A percentile compares a stretch with the other conserved stretches of the same genome.
phyloP scores from a whole-genome alignment of 2,329 filamentous ascomycete species.

The Diaporthe eres region DNA sequence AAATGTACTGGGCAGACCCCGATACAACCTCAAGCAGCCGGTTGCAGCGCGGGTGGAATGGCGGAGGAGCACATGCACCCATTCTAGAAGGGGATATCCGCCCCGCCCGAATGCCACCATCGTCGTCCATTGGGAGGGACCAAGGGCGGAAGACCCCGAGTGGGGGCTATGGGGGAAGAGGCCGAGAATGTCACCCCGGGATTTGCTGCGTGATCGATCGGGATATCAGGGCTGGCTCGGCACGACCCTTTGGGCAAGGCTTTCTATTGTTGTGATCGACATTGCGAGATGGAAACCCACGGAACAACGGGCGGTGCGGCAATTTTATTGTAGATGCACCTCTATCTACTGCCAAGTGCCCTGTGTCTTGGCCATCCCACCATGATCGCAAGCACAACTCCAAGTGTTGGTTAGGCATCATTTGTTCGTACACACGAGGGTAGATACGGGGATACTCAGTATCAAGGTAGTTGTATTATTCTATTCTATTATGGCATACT shows the following conservation, averaged over 20 bases:
- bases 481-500: too few species aligned
- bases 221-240: slow-evolving; percentile 1
- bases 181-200: not conserved
- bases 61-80: not conserved
- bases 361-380: too few species aligned
- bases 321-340: too few species aligned
- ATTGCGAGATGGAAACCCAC: not conserved
- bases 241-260: not conserved
- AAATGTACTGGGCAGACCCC: not conserved
- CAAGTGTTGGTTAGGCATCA: too few species aligned
- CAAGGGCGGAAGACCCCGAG: not conserved
- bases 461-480: too few species aligned
- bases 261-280: not conserved
- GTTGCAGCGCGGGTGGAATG: not conserved
- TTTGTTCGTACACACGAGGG: too few species aligned
- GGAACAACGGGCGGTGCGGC: too few species aligned
- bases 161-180: not conserved
- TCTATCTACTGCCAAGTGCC: too few species aligned
- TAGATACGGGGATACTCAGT: too few species aligned
- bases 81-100: not conserved
- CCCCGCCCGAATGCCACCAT: not conserved
- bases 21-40: not conserved
- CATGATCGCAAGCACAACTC: too few species aligned
- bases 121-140: not conserved
- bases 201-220: not conserved